phyloP scores from a whole-genome alignment of 106 monocot genomes.

The Dioscorea zingiberensis region DNA sequence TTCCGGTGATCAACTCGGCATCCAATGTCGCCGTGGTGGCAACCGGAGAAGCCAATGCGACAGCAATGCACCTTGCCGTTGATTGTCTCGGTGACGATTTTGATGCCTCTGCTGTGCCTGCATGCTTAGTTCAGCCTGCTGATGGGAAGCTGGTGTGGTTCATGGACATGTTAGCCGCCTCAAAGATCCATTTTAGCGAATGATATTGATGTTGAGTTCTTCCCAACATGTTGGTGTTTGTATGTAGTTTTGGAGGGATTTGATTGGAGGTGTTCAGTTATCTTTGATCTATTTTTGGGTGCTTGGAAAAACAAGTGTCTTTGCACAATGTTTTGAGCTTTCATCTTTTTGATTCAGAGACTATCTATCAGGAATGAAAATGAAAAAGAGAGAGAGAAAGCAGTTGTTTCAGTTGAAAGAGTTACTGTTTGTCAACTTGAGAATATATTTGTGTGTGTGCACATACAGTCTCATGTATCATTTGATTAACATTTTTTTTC shows the following conservation, averaged over 20 bases:
- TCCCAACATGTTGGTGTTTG: neutral
- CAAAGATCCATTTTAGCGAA: conserved; percentile 12
- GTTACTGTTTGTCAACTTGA: no score
- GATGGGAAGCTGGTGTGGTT: conserved; percentile 82
- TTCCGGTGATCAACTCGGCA: conserved; percentile 80
- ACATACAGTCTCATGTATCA: no score
- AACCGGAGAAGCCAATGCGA: conserved; percentile 47
- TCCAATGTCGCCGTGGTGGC: conserved; percentile 61
- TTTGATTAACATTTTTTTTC: no score
- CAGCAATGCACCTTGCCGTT: conserved; percentile 32
- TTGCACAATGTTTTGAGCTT: no score
- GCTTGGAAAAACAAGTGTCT: no score
- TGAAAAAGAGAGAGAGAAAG: no score
- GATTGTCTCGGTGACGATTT: neutral
- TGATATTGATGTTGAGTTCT: neutral
- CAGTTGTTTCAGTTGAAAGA: no score
- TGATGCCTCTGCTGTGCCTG: conserved; percentile 21
- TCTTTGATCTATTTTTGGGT: no score
- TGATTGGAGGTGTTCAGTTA: neutral
- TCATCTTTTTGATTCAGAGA: no score
- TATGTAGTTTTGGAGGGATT: neutral
- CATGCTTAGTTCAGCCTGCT: conserved; percentile 37
- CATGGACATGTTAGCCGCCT: conserved; percentile 51
- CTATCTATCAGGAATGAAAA: no score
- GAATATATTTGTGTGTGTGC: no score